Base-by-base conservation (phyloP, 495 filamentous ascomycete genomes). In the Penicillium paradoxum region DNA sequence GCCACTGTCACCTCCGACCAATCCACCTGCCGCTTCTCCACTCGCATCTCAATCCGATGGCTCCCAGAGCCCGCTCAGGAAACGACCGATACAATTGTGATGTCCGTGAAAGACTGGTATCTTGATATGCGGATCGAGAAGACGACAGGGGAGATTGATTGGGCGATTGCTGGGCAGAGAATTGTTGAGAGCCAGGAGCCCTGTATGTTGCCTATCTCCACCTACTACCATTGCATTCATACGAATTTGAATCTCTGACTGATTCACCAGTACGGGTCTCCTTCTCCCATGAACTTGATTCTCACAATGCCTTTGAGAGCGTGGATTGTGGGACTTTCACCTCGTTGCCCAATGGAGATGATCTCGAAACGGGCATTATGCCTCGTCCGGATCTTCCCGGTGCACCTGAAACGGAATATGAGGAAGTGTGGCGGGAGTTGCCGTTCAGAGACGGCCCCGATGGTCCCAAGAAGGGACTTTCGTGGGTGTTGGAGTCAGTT, bases 31-130 rank as follows among this genome's bases (percentile, higher is more conserved):
- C 66, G 68, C 25, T 64, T 72, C 47, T 73, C 70, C 15, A 72
- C 69, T 2, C 66, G 73, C n/a, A 66, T 76, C 38, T 74, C 72
- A 7, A 51, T 76, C 25, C 69, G 71, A 57, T 76, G 73, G 73
- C 63, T 67, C 9, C 69, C 73, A 7, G 68, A 69, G 24, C 56
- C 68, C 2, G 49, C 70, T 4, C 66, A 63, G 37, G 73, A 76
- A 51, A 71, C 63, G 22, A 76, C 72, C 24, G 72, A 76, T 30
- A 76, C 73, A 24, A 58, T 73, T n/a, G 72, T 74, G 51, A 64
- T 76, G 56, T 71, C 72, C 25, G 71, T 76, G 0, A 66, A 62
- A 8, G 67, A 68, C 49, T 76, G 72, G 71, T 74, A 73, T 37
- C 65, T 76, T 1, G 72, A 76, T 51, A 51, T 76, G 9, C 69